Evolutionary conservation across 2,329 filamentous ascomycete species (phyloP), one percentile per base, ranked within the genome.

Genomic region (Trichoderma sp.): DNA sequence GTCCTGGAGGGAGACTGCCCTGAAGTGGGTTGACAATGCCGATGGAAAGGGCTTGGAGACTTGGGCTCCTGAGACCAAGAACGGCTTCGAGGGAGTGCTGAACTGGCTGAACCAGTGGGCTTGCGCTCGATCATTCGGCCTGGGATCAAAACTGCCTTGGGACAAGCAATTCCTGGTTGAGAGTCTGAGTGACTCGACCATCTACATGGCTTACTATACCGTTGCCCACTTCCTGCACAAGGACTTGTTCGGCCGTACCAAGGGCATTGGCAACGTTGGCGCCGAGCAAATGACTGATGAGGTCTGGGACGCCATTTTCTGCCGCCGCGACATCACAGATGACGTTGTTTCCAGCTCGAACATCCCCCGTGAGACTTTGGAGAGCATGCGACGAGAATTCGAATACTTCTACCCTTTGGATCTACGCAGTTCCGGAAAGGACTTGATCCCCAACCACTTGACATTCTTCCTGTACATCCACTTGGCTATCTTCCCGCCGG

Each of bases 331-430:
- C 59, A 80, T 90, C 67, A 86, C 84, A 71, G 87, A 94, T 32
- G 88, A 90, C 18, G 82, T 93, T 46, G 79, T 90, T 60, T 78
- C 82, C 71, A 83, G 87, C 68, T 91, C 88, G 69, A 90, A 90
- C 49, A 96, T 97, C 70, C 84, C 89, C 70, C 88, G 90, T 79
- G 88, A 90, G 70, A 87, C 87, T 3, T 85, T 99, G 55, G 87
- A 92, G 76, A 86, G 87, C 51, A 91, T 99, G 91, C 88, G 94
- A 70, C 88, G 94, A 76, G 93, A 97, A 75, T 98, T 98, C 75
- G 91, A 96, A 79, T 99, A 97, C 86, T 98, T 93, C 85, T 99
- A 98, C 80, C 96, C 96, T 51, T 84, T 98, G 63, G 95, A 98
- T 76, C 84, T 97, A 73, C 87, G 94, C 75, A 89, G 92, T 52